Conservation (phyloP, 164 flowering plant genomes). For the Tinospora cordifolia region DNA sequence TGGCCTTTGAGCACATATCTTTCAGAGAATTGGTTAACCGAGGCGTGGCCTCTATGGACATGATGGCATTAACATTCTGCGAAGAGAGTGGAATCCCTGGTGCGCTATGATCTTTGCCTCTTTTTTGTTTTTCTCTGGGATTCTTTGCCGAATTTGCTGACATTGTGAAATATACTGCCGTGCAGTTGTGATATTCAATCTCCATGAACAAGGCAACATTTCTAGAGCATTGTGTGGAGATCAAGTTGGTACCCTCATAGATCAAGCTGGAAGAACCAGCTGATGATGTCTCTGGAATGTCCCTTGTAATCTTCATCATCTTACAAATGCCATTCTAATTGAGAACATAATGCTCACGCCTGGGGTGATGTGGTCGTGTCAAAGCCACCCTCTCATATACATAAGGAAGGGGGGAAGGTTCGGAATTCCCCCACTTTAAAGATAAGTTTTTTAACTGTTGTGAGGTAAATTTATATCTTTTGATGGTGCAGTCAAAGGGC, state of each 20-base stretch:
- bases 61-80: conserved; percentile 72
- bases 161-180: background rate
- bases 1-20: conserved; percentile 58
- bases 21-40: conserved; percentile 67
- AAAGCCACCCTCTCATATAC: background rate
- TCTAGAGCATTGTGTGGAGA: conserved; percentile 93
- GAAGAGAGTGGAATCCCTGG: conserved; percentile 87
- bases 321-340: background rate
- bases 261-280: conserved; percentile 58
- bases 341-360: background rate
- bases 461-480: background rate
- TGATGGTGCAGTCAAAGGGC: background rate
- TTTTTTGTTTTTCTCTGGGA: background rate
- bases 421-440: background rate
- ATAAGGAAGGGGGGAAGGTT: background rate
- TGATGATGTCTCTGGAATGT: conserved; percentile 21
- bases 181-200: conserved; percentile 77
- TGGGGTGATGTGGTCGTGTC: background rate
- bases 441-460: background rate
- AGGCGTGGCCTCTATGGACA: conserved; percentile 59
- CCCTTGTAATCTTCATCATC: background rate
- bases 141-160: background rate
- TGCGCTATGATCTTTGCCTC: conserved; percentile 22
- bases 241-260: conserved; percentile 74
- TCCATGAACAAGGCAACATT: conserved; percentile 79